Conservation (phyloP, 805 yeast species). For the Candida schatavii region DNA sequence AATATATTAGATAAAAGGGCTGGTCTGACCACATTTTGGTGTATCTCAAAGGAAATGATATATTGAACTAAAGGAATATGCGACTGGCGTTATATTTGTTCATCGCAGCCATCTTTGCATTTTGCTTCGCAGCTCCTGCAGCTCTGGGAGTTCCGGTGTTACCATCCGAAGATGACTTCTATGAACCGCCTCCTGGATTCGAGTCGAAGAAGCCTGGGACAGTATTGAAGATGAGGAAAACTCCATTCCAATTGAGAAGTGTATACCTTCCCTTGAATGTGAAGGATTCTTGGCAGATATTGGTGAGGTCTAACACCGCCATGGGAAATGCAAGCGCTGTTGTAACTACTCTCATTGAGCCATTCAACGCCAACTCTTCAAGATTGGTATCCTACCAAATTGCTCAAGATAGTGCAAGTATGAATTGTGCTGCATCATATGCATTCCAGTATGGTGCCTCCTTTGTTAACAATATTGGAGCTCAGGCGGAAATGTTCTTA, state of each 20-base stretch:
- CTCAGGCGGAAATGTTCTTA: conserved; percentile 9
- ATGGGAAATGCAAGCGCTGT: conserved; percentile 17
- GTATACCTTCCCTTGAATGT: conserved; percentile 15
- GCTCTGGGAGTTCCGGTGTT: conserved; percentile 1
- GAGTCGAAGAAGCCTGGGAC: conserved; percentile 19
- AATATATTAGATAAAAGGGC: no score
- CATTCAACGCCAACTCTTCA: conserved; percentile 19
- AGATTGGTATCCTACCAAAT: conserved; percentile 20
- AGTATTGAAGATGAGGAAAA: conserved; percentile 18
- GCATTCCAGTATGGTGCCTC: conserved; percentile 13
- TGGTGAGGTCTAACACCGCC: conserved; percentile 19
- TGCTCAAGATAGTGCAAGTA: conserved; percentile 17
- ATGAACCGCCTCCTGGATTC: conserved; percentile 19
- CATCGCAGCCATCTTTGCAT: conserved; percentile 11
- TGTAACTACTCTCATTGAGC: conserved; percentile 19
- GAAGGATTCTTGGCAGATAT: conserved; percentile 20
- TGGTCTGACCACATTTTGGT: no score
- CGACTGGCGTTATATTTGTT: conserved; percentile 5
- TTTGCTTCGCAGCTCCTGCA: conserved; percentile 7
- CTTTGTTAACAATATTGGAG: conserved; percentile 8
- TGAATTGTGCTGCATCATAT: conserved; percentile 20
- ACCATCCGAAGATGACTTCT: conserved; percentile 22
- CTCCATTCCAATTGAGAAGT: conserved; percentile 19
- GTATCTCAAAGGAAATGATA: no score
- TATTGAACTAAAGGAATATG: no score